phyloP scores from a whole-genome alignment of 345 rosid species.

The Moricandia moricandioides region DNA sequence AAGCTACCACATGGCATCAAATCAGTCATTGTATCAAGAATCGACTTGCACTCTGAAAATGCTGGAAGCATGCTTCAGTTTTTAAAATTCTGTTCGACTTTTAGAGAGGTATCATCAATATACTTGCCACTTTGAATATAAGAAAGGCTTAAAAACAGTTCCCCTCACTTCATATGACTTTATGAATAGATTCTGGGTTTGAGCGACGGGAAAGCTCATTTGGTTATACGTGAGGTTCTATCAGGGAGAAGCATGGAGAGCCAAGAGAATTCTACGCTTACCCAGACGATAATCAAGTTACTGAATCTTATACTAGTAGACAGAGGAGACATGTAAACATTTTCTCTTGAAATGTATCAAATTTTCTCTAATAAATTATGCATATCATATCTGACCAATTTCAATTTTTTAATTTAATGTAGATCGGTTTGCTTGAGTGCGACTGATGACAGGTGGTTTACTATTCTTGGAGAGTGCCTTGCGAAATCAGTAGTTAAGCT shows the following conservation, averaged over 20 bases:
- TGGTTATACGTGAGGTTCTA: slow-evolving; percentile 59
- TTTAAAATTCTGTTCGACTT: slow-evolving; percentile 75
- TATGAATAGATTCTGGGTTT: slow-evolving; percentile 55
- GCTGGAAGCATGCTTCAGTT: slow-evolving; percentile 76
- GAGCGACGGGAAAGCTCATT: slow-evolving; percentile 70
- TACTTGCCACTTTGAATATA: not conserved
- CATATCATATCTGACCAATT: not conserved
- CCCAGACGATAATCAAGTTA: slow-evolving; percentile 57
- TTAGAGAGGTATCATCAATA: slow-evolving; percentile 58
- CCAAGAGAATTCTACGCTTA: slow-evolving; percentile 47
- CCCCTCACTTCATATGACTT: slow-evolving; percentile 8
- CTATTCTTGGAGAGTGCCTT: slow-evolving; percentile 46
- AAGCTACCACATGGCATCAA: slow-evolving; percentile 51
- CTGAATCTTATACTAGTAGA: slow-evolving; percentile 53
- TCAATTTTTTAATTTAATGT: slow-evolving; percentile 17
- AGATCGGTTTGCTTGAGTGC: slow-evolving; percentile 51
- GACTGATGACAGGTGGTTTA: slow-evolving; percentile 58
- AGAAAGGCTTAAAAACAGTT: not conserved
- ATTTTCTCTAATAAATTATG: not conserved
- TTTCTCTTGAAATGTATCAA: not conserved
- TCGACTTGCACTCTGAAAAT: slow-evolving; percentile 56
- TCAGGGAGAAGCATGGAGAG: slow-evolving; percentile 49
- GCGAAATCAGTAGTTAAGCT: slow-evolving; percentile 38
- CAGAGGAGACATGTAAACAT: slow-evolving; percentile 52
- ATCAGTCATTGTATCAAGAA: slow-evolving; percentile 52